Conservation (phyloP, 305 asterid species). For the Solanum aculeatissimum region DNA sequence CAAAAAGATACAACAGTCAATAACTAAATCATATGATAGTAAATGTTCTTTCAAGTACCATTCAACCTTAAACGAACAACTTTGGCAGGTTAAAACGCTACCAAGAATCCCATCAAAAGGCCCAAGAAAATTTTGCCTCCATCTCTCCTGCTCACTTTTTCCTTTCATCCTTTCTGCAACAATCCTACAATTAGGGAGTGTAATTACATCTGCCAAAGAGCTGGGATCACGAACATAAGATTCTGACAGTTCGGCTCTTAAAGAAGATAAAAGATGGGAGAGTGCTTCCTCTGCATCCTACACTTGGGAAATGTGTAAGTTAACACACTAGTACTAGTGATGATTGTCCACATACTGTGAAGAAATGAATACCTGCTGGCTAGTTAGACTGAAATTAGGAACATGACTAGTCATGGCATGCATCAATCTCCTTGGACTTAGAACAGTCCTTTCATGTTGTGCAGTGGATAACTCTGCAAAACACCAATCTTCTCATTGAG, state of each 20-base stretch:
- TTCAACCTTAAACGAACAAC: slow-evolving; percentile 93
- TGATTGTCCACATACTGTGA: slow-evolving; percentile 1
- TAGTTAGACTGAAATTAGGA: slow-evolving; percentile 68
- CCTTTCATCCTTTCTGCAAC: slow-evolving; percentile 17
- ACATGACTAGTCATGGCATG: slow-evolving; percentile 50
- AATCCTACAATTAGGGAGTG: slow-evolving; percentile 36
- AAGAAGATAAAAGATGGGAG: slow-evolving; percentile 57
- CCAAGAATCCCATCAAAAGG: slow-evolving; percentile 84
- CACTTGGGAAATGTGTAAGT: slow-evolving; percentile 13
- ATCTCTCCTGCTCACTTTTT: slow-evolving; percentile 48
- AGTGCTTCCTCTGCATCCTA: slow-evolving; percentile 99
- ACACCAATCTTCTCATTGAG: background rate
- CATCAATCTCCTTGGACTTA: slow-evolving; percentile 70
- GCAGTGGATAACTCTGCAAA: slow-evolving; percentile 51
- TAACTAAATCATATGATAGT: background rate
- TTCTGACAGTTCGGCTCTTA: slow-evolving; percentile 71
- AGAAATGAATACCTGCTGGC: slow-evolving; percentile 58
- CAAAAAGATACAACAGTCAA: background rate
- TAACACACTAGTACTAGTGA: background rate
- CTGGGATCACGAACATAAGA: slow-evolving; percentile 29
- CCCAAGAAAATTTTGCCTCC: slow-evolving; percentile 61
- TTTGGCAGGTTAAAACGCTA: slow-evolving; percentile 69
- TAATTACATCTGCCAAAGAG: slow-evolving; percentile 52
- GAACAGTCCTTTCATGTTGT: slow-evolving; percentile 36
- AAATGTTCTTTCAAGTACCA: slow-evolving; percentile 43